Evolutionary conservation across 2,329 filamentous ascomycete genomes (phyloP), one percentile per base, ranked within the genome.

Genomic region (Hirsutella rhossiliensis): DNA sequence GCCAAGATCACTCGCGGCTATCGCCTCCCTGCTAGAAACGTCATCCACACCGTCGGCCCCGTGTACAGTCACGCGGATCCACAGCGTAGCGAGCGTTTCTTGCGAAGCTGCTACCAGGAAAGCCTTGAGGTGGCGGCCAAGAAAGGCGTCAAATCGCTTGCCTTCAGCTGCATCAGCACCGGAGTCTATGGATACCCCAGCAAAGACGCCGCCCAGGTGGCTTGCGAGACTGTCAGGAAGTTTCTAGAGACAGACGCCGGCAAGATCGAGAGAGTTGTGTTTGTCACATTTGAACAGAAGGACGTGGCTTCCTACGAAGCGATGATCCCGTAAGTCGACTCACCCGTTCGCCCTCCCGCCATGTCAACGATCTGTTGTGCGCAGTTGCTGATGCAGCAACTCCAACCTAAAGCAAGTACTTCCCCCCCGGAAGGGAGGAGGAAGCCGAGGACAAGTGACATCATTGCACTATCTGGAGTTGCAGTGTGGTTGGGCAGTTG

Each of bases 31-130:
- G 83, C 80, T 55, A 73, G 76, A 46, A 80, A 84, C 50, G 76
- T 97, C 52, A 94, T 97, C 44, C 92, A 97, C 62, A 79, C 92
- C 17, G 90, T 96, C 4, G 92, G 92, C 0, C 92, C 92, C 0
- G 64, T 94, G 28, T 96, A 89, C 62, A 52, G 66, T 43, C 52
- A 54, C 1, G 36, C 6, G 12, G n/a, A 42, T 7, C 38, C 52
- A 4, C 58, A 67, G 18, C 61, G 56, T 11, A 68, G 69, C 43
- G 59, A 73, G 65, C 46, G 62, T 57, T 51, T 83, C 38, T 64
- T 83, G 20, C 58, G 60, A 15, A 63, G 65, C 41, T 81, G 88
- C 65, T 98, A 98, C 60, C 68, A 67, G 8, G 76, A 67, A 37
- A 83, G 80, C 52, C 62, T 97, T 46, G 66, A 83, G 54, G 59